These are phyloP conservation scores for Pestalotiopsis sp. DNA, from an alignment of 2,329 filamentous ascomycete species.

Conservation along the genomic window DNA sequence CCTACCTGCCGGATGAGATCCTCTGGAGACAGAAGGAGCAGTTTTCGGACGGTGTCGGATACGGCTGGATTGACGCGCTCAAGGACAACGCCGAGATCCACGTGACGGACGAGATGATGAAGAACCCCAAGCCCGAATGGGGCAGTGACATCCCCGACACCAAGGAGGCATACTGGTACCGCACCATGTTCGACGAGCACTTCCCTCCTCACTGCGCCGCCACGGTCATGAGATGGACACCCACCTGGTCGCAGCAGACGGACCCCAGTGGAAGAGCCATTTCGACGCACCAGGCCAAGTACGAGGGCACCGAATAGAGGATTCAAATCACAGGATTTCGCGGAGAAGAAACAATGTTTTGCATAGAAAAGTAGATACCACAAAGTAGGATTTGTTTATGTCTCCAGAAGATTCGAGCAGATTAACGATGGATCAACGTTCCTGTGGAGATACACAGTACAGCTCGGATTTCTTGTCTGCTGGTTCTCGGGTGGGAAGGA, in stretches of 20 bases:
- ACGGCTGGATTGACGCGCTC: slow-evolving; percentile 97
- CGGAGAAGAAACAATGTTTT: not conserved
- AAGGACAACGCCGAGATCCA: slow-evolving; percentile 91
- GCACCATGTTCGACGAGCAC: slow-evolving; percentile 97
- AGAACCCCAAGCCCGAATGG: slow-evolving; percentile 97
- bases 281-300: slow-evolving; percentile 74
- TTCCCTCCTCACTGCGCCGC: slow-evolving; percentile 90
- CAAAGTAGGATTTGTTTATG: not conserved
- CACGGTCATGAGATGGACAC: slow-evolving; percentile 95
- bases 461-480: not conserved
- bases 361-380: not conserved
- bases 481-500: too few relatives aligned
- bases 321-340: not conserved
- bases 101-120: slow-evolving; percentile 97
- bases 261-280: slow-evolving; percentile 94
- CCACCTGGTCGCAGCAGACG: slow-evolving; percentile 94
- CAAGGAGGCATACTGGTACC: slow-evolving; percentile 99
- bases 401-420: not conserved
- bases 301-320: slow-evolving; percentile 47
- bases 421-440: not conserved
- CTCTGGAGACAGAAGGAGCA: slow-evolving; percentile 99
- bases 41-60: slow-evolving; percentile 97
- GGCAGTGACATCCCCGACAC: slow-evolving; percentile 88
- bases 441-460: not conserved
- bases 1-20: slow-evolving; percentile 95